Conservation (phyloP, 345 rosid genomes). For the Brassica nigra region DNA sequence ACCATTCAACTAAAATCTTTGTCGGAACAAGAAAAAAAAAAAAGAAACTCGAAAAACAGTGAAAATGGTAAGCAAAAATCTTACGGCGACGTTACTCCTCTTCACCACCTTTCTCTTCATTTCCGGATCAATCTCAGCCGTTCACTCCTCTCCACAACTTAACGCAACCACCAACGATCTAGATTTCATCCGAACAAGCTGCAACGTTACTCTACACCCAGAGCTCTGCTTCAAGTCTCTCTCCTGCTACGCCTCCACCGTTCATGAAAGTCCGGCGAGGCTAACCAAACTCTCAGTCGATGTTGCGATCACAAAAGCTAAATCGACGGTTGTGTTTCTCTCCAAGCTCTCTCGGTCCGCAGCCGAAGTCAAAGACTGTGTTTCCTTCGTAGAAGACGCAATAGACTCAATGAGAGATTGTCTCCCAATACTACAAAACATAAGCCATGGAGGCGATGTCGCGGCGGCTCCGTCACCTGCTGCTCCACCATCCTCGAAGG, state of each 20-base stretch:
- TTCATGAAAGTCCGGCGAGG: slow-evolving; percentile 55
- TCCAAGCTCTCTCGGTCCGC: slow-evolving; percentile 59
- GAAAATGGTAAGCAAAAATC: slow-evolving; percentile 37
- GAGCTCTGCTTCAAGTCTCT: slow-evolving; percentile 77
- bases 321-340: slow-evolving; percentile 52
- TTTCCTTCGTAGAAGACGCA: slow-evolving; percentile 72
- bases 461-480: slow-evolving; percentile 26
- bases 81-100: slow-evolving; percentile 34
- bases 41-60: not conserved
- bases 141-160: slow-evolving; percentile 16
- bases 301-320: slow-evolving; percentile 56
- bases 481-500: slow-evolving; percentile 27
- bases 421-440: slow-evolving; percentile 63
- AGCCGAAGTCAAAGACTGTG: slow-evolving; percentile 76
- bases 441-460: slow-evolving; percentile 28
- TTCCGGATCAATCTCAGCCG: slow-evolving; percentile 35
- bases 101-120: slow-evolving; percentile 39
- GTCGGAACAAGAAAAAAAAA: not conserved
- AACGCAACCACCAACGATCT: slow-evolving; percentile 41
- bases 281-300: slow-evolving; percentile 68
- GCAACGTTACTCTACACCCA: slow-evolving; percentile 73
- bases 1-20: slow-evolving; percentile 19
- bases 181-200: slow-evolving; percentile 74
- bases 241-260: slow-evolving; percentile 55
- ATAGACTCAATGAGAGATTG: slow-evolving; percentile 85